Percentiles rank a stretch among this genome's conserved stretches.
Conservation (phyloP, 2,329 filamentous ascomycete genomes). For the Coniochaeta pulveracea region DNA sequence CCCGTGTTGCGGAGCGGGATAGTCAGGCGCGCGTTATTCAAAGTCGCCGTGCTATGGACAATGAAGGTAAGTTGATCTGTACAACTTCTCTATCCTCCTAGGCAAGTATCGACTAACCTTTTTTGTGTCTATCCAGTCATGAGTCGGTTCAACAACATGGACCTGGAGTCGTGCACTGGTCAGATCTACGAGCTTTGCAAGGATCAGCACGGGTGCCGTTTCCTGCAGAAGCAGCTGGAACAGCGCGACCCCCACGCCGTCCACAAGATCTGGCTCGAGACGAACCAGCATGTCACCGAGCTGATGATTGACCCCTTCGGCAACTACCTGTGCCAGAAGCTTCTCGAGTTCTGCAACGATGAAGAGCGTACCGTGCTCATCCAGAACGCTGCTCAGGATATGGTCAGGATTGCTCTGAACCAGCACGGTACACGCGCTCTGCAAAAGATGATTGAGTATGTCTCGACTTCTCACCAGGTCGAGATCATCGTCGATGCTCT, state of each 20-base stretch:
- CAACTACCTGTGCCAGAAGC: slow-evolving; percentile 98
- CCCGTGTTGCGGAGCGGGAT: slow-evolving; percentile 45
- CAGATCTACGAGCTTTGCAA: slow-evolving; percentile 89
- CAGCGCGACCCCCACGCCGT: slow-evolving; percentile 74
- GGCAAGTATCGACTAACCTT: too few species aligned
- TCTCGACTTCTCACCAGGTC: slow-evolving; percentile 76
- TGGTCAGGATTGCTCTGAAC: slow-evolving; percentile 90
- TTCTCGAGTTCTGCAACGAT: slow-evolving; percentile 89
- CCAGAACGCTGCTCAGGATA: slow-evolving; percentile 74
- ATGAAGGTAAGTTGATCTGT: slow-evolving; percentile 42
- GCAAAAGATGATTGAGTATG: slow-evolving; percentile 99
- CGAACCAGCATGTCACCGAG: slow-evolving; percentile 86
- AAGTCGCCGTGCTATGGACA: slow-evolving; percentile 63
- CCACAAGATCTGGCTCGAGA: slow-evolving; percentile 90
- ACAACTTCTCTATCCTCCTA: neutral
- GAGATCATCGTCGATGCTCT: slow-evolving; percentile 80
- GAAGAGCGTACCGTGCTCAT: slow-evolving; percentile 91
- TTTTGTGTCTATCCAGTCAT: slow-evolving; percentile 33
- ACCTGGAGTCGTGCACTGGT: slow-evolving; percentile 68
- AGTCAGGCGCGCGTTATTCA: slow-evolving; percentile 67
- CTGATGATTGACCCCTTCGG: slow-evolving; percentile 98
- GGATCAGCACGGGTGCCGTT: slow-evolving; percentile 95
- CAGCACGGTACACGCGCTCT: slow-evolving; percentile 93
- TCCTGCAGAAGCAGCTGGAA: slow-evolving; percentile 93
- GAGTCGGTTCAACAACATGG: slow-evolving; percentile 73